Evolutionary conservation across 2,329 filamentous ascomycete genomes (phyloP).

Genomic region (Colletotrichum acutatum): DNA sequence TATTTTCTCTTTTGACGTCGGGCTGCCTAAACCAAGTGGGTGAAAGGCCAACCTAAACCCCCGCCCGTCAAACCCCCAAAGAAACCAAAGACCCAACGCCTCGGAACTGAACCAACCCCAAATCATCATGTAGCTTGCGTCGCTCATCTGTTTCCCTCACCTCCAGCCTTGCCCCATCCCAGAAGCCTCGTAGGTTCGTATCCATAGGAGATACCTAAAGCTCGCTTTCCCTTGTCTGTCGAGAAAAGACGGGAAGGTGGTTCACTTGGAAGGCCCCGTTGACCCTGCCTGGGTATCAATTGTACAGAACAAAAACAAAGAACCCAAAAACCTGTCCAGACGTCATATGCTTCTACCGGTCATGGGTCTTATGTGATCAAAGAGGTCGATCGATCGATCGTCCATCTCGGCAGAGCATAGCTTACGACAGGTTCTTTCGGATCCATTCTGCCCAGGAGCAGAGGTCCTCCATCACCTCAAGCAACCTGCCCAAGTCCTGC

Average conservation of each 20-base stretch:
- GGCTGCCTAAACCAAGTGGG: neutral
- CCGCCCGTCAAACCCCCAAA: neutral
- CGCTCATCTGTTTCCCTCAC: neutral
- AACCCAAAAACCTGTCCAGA: neutral
- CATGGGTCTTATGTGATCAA: neutral
- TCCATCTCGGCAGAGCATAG: neutral
- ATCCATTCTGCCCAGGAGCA: constrained; percentile 67
- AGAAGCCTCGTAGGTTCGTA: neutral
- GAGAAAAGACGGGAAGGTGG: neutral
- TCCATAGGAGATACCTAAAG: neutral
- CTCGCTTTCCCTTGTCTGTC: neutral
- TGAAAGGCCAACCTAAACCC: neutral
- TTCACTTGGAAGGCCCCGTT: neutral
- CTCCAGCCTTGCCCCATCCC: neutral
- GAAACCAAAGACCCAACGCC: constrained; percentile 7
- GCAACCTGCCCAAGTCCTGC: constrained; percentile 55
- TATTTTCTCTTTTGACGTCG: neutral
- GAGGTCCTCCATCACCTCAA: constrained; percentile 64
- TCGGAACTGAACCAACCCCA: neutral
- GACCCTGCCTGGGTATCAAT: constrained; percentile 29
- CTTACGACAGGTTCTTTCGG: constrained; percentile 43
- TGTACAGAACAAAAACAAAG: constrained; percentile 29
- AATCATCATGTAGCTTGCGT: neutral
- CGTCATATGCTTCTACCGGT: neutral
- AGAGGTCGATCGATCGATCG: neutral